Base-by-base conservation (phyloP, 2,329 filamentous ascomycete species). In the Didymella arachidicola region DNA sequence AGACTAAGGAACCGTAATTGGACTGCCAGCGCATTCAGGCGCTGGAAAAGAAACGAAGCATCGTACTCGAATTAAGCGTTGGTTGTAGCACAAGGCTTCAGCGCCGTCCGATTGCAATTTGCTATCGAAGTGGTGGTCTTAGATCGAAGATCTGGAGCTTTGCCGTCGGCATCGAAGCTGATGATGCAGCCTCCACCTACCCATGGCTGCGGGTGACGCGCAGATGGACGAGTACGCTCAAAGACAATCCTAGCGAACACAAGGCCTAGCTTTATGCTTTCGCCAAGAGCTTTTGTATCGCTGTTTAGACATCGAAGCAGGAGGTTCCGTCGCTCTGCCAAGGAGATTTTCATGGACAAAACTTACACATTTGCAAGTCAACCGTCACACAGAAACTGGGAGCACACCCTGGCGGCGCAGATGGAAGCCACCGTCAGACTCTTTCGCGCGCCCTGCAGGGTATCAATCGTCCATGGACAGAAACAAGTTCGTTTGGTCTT, bases 151-250 rank as follows among this genome's bases (percentile, higher is more conserved):
- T 36, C 39, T 16, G 29, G 19, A 26, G 12, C 19, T 34, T 11
- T 29, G 18, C 30, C 7, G 34, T 41, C n/a, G 51, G 34, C 46
- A 53, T 7, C 32, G 26, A 18, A 41, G 51, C 27, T 54, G 44
- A n/a, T 4, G 10, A 11, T 45, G 27, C 42, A 19, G 52, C 18
- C 27, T 42, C 30, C 27, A 34, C 43, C 14, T 32, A 30, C 8
- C 27, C 36, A 36, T 16, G 18, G 19, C 18, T 11, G 18, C 16
- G 44, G 19, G 36, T 43, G 14, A 26, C 16, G 41, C 43, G n/a
- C 27, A 12, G 14, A 7, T 14, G 25, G 36, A 25, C 19, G 18
- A 50, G n/a, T 19, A 7, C 30, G 34, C 34, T 34, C 44, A 19
- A 47, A 19, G 12, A 14, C 6, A 5, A 22, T 12, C 25, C n/a